Evolutionary conservation across 768 basidiomycete species (phyloP), one percentile per base, ranked within the genome.

Genomic region (Botryobasidium botryosum): DNA sequence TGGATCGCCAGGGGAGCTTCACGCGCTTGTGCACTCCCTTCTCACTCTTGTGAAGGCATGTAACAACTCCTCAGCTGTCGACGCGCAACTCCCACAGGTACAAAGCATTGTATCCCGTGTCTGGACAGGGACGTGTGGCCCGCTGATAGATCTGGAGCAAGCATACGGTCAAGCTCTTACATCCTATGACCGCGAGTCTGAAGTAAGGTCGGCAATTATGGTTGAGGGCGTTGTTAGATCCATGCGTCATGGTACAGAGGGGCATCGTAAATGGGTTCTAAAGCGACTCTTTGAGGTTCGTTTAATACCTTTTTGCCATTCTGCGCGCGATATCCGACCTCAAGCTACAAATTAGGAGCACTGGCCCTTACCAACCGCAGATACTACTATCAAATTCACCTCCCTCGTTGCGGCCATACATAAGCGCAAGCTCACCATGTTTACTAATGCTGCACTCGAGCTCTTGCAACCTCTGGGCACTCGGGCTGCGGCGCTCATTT

Each of bases 201-300:
- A 48, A 12, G 56, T 74, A 8, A 51, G 70, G 20, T 69, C 74
- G 33, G 65, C 66, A 6, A 55, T 77, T n/a, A 57, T 68, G 3
- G 59, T 60, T 17, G 63, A 66, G 45, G 59, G 60, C 23, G 45
- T 64, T 20, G 51, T 64, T 12, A 51, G 57, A 5, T 75, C 72
- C 52, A 54, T 77, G 24, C 72, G 75, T 51, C 62, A 68, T 31
- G 69, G 68, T 26, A 56, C 62, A 3, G 58, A 66, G 18, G 57
- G 58, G 0, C 60, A 61, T n/a, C 65, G 71, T 12, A 57, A 65
- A 40, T 75, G 72, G 71, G 54, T 73, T 10, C 51, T 79, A 20
- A 60, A 63, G 32, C 62, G 69, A 46, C 53, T 62, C 0, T 45
- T 71, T n/a, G 66, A 78, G 63, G 76, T 77, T 51, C 40, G 62